Evolutionary conservation across 768 basidiomycete genomes (phyloP), one percentile per base, ranked within the genome.

Genomic region (Hypholoma fasciculare): DNA sequence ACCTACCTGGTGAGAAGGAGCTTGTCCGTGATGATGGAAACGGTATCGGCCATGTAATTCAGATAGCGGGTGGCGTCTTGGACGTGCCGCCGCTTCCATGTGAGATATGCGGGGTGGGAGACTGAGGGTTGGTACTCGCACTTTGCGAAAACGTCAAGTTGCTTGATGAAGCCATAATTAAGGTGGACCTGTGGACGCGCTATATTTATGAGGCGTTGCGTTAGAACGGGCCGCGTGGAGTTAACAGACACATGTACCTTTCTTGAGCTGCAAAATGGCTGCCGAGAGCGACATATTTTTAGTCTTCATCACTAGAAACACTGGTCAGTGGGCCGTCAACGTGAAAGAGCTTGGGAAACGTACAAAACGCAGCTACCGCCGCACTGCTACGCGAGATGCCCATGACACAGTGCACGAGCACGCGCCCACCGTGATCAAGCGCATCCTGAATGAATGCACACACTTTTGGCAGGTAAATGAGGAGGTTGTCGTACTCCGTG

Each of bases 351-450:
- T 39, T 17, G 23, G 12, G 26, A 38, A 14, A 76, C 82, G 71
- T 67, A 84, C 81, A 67, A 66, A 80, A 86, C 14, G 83, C 84
- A 50, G 79, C 80, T 23, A 85, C 74, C 23, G 83, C 80, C 8
- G 88, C 84, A 39, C 83, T 75, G 61, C 88, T 89, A 60, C 89
- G 77, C 0, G 87, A 91, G 7, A 90, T 71, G 5, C 89, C 90
- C 82, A 89, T 87, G 9, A 85, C 74, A 65, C 89, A 90, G 60
- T 91, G 89, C 13, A 90, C 85, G 9, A 91, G 78, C 5, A 90
- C 82, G 47, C 74, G 78, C 0, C 87, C 87, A 23, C 80, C 79
- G 1, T 65, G 39, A 8, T 72, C 67, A 40, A 91, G 61, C 3
- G 89, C 86, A 19, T 74, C 60, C 61, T 87, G 77, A 30, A 92